Evolutionary conservation across 225 moss, liverwort and hornwort species (phyloP), one percentile per base, ranked within the genome.

Genomic region (Neckera pumila): DNA sequence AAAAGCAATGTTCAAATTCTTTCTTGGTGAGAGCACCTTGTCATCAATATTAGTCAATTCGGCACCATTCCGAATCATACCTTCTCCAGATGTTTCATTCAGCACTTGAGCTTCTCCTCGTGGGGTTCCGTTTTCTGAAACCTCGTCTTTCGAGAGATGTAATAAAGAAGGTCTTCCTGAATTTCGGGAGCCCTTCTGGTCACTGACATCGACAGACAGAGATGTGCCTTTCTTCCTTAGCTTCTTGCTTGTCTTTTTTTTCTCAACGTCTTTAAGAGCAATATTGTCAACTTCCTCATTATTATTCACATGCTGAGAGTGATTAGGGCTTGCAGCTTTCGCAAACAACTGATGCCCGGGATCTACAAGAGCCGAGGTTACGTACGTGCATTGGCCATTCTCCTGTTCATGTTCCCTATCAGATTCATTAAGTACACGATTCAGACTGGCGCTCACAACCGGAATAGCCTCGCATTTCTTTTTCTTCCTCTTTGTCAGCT

Each of bases 401-500:
- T 72, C 81, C 28, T 64, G 86, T 82, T 86, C 75, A 76, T 76
- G 33, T 82, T 83, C 67, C 73, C 57, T 40, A 61, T 75, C 67
- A 60, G 91, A 51, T 71, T 90, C 89, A 66, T 89, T 58, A 67
- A 67, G 67, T 58, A 51, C 70, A 87, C 70, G 87, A 91, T 86
- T 88, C 78, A 88, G 45, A 77, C 85, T 87, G 49, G 72, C 53
- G 72, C 88, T 86, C 71, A 60, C 84, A 45, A 87, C 45, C 47
- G 79, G 78, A 83, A 63, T 60, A 61, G 57, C 80, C 82, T 85
- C 91, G 20, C 51, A 25, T 70, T 87, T 64, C 76, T 72, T 76
- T 64, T 56, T 57, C 80, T 87, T 87, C 80, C 75, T 79, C 54
- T 84, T 85, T 57, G 45, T 56, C 56, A 20, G 28, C 79, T 78